These are phyloP conservation scores for Peronospora destructor DNA, from an alignment of 352 stramenopile genomes.

Conservation along the genomic window DNA sequence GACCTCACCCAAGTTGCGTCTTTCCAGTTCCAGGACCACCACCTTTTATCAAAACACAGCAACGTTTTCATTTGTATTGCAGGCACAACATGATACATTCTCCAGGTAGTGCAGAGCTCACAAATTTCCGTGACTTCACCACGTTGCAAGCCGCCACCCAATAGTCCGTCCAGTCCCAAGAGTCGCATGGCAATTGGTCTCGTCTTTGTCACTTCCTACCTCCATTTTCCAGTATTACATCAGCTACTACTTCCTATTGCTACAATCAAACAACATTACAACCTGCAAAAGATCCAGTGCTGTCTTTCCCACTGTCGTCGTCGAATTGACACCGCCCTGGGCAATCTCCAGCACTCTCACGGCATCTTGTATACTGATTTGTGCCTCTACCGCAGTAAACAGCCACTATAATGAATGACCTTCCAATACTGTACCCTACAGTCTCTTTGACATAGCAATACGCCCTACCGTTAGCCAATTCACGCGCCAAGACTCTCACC, in stretches of 20 bases:
- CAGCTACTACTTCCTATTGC: not conserved
- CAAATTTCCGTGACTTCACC: conserved; percentile 79
- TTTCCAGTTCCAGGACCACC: conserved; percentile 65
- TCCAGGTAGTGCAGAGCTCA: conserved; percentile 12
- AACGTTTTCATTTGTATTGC: not conserved
- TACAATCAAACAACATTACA: not conserved
- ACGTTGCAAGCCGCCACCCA: conserved; percentile 57
- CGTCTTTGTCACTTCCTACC: conserved; percentile 27
- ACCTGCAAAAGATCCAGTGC: conserved; percentile 46
- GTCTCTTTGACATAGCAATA: not conserved
- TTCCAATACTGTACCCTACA: not conserved
- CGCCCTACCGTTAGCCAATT: conserved; percentile 45
- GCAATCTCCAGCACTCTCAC: conserved; percentile 26
- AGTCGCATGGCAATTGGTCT: conserved; percentile 41
- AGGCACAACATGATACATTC: too few species aligned
- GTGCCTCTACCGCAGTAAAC: conserved; percentile 26
- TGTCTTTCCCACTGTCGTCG: conserved; percentile 26
- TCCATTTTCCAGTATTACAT: not conserved
- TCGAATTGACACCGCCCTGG: not conserved
- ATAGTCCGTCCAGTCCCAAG: conserved; percentile 40
- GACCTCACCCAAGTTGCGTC: conserved; percentile 60
- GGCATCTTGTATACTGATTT: conserved; percentile 36
- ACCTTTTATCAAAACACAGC: conserved; percentile 15
- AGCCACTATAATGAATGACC: not conserved
- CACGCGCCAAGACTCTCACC: conserved; percentile 36